A percentile compares a stretch with the other conserved stretches of the same genome.
phyloP scores from a whole-genome alignment of 495 filamentous ascomycete species.

The Penicillium coprophilum region DNA sequence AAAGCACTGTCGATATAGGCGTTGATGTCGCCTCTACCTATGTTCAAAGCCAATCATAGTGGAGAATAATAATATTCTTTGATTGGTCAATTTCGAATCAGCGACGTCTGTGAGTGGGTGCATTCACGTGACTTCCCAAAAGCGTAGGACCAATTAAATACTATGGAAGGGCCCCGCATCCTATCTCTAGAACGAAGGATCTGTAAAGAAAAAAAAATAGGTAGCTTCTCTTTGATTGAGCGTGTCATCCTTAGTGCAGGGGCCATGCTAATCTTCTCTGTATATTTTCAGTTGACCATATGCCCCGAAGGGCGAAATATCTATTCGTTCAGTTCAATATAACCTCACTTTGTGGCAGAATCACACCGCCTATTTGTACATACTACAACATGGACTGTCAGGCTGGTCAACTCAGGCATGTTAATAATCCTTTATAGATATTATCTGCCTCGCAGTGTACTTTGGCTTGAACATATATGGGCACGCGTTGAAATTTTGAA shows the following conservation, averaged over 20 bases:
- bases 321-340: not conserved
- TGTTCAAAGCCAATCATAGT: constrained; percentile 5
- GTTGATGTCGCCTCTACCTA: not conserved
- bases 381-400: too few species aligned
- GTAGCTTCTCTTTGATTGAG: constrained; percentile 96
- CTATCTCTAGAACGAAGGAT: not conserved
- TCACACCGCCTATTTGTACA: too few species aligned
- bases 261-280: constrained; percentile 99
- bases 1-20: not conserved
- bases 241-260: constrained; percentile 99
- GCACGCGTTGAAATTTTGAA: too few species aligned
- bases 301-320: constrained; percentile 64
- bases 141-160: not conserved
- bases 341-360: not conserved
- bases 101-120: not conserved
- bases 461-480: too few species aligned
- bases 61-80: not conserved
- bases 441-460: too few species aligned
- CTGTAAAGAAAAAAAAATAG: constrained; percentile 64
- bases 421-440: too few species aligned
- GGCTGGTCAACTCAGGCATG: too few species aligned
- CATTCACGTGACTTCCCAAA: not conserved
- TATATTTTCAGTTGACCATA: constrained; percentile 81
- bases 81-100: not conserved
- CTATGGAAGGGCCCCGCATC: not conserved